phyloP scores from a whole-genome alignment of 1,139 yeast genomes.

The Petasospora fabianii region DNA sequence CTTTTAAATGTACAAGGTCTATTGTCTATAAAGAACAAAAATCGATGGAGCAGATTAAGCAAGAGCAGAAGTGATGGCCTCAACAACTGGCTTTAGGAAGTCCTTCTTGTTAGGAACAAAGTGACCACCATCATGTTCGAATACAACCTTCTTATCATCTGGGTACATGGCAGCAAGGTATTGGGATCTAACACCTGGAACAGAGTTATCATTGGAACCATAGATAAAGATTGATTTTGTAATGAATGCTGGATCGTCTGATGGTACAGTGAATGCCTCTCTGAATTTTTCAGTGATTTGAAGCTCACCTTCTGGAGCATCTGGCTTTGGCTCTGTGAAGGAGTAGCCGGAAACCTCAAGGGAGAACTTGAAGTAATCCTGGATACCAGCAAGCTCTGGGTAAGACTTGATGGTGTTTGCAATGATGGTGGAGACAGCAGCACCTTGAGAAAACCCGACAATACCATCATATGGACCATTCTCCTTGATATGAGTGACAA shows the following conservation, averaged over 20 bases:
- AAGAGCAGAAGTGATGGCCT: slow-evolving; percentile 28
- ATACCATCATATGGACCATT: slow-evolving; percentile 90
- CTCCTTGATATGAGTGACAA: slow-evolving; percentile 50
- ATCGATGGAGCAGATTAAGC: too few relatives aligned
- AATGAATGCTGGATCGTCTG: slow-evolving; percentile 18
- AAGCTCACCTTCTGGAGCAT: slow-evolving; percentile 22
- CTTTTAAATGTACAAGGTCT: too few relatives aligned
- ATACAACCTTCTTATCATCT: slow-evolving; percentile 37
- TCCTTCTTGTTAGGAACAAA: slow-evolving; percentile 75
- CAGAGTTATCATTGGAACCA: slow-evolving; percentile 50
- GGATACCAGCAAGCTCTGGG: slow-evolving; percentile 35
- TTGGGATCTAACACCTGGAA: slow-evolving; percentile 48
- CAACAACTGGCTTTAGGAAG: slow-evolving; percentile 40
- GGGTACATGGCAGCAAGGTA: slow-evolving; percentile 43
- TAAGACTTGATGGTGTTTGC: slow-evolving; percentile 42
- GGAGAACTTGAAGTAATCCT: slow-evolving; percentile 41
- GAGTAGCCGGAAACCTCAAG: slow-evolving; percentile 54
- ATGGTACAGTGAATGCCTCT: slow-evolving; percentile 30
- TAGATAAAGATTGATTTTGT: slow-evolving; percentile 36
- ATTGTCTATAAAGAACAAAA: too few relatives aligned
- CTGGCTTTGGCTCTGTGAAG: slow-evolving; percentile 41
- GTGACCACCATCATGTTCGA: slow-evolving; percentile 81
- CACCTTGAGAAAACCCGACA: slow-evolving; percentile 92
- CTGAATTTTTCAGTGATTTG: slow-evolving; percentile 34
- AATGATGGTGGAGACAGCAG: slow-evolving; percentile 68